A percentile compares a stretch with the other conserved stretches of the same genome.
phyloP scores from a whole-genome alignment of 805 yeast species.

The Metschnikowia lochheadii region DNA sequence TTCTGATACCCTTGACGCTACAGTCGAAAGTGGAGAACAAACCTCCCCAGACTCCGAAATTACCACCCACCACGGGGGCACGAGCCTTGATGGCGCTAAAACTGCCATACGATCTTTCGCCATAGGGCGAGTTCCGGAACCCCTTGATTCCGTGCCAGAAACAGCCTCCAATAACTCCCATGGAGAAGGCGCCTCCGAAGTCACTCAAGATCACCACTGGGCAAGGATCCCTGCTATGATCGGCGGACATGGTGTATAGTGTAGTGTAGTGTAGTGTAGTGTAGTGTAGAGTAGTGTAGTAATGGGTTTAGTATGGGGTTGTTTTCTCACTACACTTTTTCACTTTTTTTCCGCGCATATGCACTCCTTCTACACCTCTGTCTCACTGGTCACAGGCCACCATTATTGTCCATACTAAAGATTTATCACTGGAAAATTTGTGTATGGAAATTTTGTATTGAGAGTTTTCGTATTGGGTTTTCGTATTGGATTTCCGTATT shows the following conservation, averaged over 20 bases:
- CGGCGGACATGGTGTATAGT: slow-evolving; percentile 65
- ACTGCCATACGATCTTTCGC: slow-evolving; percentile 91
- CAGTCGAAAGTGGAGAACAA: slow-evolving; percentile 94
- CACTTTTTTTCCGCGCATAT: slow-evolving; percentile 2
- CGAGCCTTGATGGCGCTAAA: slow-evolving; percentile 87
- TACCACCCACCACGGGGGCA: slow-evolving; percentile 98
- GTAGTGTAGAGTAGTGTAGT: background rate
- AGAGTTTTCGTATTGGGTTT: no score
- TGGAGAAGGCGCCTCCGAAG: slow-evolving; percentile 98
- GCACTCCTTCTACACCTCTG: background rate
- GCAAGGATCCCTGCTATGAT: slow-evolving; percentile 98
- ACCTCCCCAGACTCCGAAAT: slow-evolving; percentile 99
- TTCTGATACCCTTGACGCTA: slow-evolving; percentile 89
- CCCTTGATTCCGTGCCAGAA: slow-evolving; percentile 99
- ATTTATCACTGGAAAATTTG: no score
- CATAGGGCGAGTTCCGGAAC: slow-evolving; percentile 94
- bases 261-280: background rate
- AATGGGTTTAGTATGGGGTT: background rate
- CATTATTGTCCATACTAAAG: no score
- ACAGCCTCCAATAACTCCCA: slow-evolving; percentile 99
- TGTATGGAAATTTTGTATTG: no score
- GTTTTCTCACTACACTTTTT: slow-evolving; percentile 4
- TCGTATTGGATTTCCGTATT: no score
- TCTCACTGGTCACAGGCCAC: no score
- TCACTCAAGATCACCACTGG: slow-evolving; percentile 94